Base-by-base conservation (phyloP, 2,329 filamentous ascomycete genomes). In the Metarhizium rileyi region DNA sequence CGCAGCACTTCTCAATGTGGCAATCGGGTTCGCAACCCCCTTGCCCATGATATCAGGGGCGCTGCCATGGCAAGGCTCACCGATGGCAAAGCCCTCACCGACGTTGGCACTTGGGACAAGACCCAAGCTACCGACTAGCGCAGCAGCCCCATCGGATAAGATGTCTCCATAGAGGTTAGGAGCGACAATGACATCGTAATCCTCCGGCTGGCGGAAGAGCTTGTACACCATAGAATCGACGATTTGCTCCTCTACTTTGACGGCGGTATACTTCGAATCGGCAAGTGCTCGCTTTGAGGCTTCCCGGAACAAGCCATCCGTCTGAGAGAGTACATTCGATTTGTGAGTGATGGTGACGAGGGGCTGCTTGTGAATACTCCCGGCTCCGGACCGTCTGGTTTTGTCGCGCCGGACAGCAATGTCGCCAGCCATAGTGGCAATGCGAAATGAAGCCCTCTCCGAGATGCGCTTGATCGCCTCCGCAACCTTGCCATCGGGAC, bases 221-320 rank as follows among this genome's bases (percentile, higher is more conserved):
- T 97, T 97, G 81, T 97, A 97, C 51, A 97, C 90, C 93, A 98
- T 98, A 54, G 86, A 91, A 72, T 98, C 93, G 55, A 98, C 91
- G 59, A 98, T 98, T 74, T 98, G 93, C 77, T 97, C 93, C 70
- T 97, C 93, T 49, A 96, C 76, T 40, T 72, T 71, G 48, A 95
- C 73, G 46, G 68, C 70, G 53, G 58, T 69, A 73, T 87, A 96
- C 57, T 73, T 76, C 12, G 77, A 58, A 47, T 76, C 75, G 26
- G 81, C 76, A 8, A 97, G 82, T 4, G 87, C 88, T 27, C 76
- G 75, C 57, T 87, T 83, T 16, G 87, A 81, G 4, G 87, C 86
- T 59, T 84, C 76, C 58, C 93, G 84, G 82, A 98, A 98, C 44
- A 98, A 80, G 28, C 93, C 93, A 70, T 98, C 93, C 16, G 93